These are phyloP conservation scores for Neoarthrinium moseri DNA, from an alignment of 2,329 filamentous ascomycete species.

Conservation along the genomic window DNA sequence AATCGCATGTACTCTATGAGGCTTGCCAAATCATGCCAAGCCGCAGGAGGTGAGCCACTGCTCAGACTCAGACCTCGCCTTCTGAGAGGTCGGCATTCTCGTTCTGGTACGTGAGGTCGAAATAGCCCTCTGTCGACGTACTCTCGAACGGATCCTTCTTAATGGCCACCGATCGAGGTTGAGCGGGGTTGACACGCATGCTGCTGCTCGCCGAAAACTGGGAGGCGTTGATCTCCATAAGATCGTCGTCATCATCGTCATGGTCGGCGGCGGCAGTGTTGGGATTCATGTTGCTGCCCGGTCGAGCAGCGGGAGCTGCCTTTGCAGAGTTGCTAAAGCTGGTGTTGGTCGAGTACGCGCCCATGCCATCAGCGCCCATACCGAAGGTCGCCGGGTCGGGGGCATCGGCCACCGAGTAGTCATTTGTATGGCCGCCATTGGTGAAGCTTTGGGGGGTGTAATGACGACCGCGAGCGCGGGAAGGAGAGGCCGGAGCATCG, in stretches of 20 bases:
- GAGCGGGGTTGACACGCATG: neutral
- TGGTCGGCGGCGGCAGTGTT: neutral
- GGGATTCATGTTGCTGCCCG: too few species aligned
- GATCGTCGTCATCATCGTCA: slow-evolving; percentile 8
- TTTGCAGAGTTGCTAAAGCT: too few species aligned
- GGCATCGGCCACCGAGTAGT: neutral
- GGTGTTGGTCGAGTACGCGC: too few species aligned
- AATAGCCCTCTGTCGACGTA: neutral
- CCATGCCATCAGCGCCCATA: too few species aligned
- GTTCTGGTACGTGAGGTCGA: neutral
- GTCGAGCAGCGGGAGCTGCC: too few species aligned
- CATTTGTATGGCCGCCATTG: neutral
- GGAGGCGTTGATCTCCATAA: slow-evolving; percentile 7
- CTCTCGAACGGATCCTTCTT: slow-evolving; percentile 17
- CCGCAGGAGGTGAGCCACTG: neutral
- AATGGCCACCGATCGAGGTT: slow-evolving; percentile 17
- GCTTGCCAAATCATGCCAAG: too few species aligned
- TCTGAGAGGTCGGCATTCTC: neutral
- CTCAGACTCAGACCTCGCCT: neutral
- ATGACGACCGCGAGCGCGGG: neutral
- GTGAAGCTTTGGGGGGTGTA: neutral
- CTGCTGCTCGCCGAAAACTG: slow-evolving; percentile 4
- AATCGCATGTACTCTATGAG: too few species aligned
- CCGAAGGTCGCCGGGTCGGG: neutral
- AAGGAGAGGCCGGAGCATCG: neutral